These are phyloP conservation scores for Raffaelea arxii DNA, from an alignment of 2,329 filamentous ascomycete species.

Conservation along the genomic window DNA sequence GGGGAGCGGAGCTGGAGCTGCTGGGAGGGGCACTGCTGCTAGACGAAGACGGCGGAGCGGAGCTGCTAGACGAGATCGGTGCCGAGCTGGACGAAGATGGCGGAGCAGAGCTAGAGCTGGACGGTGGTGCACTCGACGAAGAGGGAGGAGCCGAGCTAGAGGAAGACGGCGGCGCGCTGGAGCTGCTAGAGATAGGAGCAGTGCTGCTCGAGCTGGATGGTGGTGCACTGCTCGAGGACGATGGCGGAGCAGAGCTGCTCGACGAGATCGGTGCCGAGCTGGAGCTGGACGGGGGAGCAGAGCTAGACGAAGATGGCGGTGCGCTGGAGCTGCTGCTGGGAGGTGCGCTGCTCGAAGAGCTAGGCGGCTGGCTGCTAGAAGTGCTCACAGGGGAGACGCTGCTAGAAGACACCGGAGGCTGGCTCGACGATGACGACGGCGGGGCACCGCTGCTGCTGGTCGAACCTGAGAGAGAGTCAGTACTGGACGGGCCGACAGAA, in stretches of 20 bases:
- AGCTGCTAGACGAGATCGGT: too few relatives aligned
- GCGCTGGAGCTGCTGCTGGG: too few relatives aligned
- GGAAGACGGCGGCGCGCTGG: background rate
- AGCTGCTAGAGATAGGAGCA: background rate
- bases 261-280: background rate
- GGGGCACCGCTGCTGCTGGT: too few relatives aligned
- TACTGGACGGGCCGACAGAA: background rate
- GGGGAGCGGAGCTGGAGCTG: background rate
- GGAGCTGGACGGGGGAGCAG: background rate
- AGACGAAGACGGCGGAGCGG: too few relatives aligned
- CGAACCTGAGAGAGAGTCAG: background rate
- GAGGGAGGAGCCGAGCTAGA: background rate
- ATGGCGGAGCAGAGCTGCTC: background rate
- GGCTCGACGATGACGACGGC: too few relatives aligned
- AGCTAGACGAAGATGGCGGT: background rate
- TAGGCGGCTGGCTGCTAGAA: too few relatives aligned
- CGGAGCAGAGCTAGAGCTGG: background rate
- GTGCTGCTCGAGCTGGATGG: background rate
- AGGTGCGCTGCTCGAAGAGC: too few relatives aligned
- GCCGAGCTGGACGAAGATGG: too few relatives aligned
- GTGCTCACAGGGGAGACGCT: background rate
- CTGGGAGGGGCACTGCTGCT: too few relatives aligned
- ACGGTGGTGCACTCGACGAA: background rate
- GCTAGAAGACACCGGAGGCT: conserved; percentile 1
- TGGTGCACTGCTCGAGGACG: background rate